Evolutionary conservation across 2,329 filamentous ascomycete genomes (phyloP).

Genomic region (Arthrobotrys musiformis): DNA sequence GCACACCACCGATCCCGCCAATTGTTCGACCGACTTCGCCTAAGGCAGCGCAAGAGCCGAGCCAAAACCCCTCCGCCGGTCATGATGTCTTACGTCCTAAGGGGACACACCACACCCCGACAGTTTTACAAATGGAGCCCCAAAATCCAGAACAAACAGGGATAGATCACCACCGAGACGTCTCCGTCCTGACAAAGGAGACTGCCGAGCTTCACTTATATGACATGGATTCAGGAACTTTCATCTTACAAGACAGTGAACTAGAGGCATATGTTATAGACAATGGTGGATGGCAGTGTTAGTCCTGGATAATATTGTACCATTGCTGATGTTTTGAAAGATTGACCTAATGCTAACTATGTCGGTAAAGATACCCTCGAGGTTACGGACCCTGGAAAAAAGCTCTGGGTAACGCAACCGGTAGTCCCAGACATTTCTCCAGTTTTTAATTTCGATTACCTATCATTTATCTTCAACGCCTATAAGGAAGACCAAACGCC

Average conservation of each 20-base stretch:
- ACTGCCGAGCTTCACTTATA: conserved; percentile 90
- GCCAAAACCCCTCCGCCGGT: too few species aligned
- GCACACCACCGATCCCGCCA: conserved; percentile 21
- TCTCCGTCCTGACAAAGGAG: conserved; percentile 79
- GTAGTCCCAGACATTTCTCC: conserved; percentile 93
- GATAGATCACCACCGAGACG: conserved; percentile 69
- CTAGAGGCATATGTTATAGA: conserved; percentile 85
- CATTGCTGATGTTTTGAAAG: not conserved
- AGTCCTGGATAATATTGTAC: not conserved
- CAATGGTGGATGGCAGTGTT: conserved; percentile 84
- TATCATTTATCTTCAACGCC: conserved; percentile 99
- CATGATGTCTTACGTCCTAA: not conserved
- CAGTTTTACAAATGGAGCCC: conserved; percentile 57
- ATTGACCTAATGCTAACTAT: not conserved
- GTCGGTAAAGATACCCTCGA: conserved; percentile 14
- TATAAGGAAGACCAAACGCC: conserved; percentile 84
- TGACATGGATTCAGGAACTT: conserved; percentile 86
- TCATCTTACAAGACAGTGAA: conserved; percentile 79
- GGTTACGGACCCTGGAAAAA: conserved; percentile 66
- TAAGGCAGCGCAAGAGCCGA: not conserved
- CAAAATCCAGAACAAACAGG: not conserved
- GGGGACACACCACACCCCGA: conserved; percentile 58
- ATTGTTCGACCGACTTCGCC: conserved; percentile 8
- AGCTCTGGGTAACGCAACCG: conserved; percentile 86
- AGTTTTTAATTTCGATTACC: conserved; percentile 97